Conservation (phyloP, 805 yeast genomes). For the Candida qinlingensis region DNA sequence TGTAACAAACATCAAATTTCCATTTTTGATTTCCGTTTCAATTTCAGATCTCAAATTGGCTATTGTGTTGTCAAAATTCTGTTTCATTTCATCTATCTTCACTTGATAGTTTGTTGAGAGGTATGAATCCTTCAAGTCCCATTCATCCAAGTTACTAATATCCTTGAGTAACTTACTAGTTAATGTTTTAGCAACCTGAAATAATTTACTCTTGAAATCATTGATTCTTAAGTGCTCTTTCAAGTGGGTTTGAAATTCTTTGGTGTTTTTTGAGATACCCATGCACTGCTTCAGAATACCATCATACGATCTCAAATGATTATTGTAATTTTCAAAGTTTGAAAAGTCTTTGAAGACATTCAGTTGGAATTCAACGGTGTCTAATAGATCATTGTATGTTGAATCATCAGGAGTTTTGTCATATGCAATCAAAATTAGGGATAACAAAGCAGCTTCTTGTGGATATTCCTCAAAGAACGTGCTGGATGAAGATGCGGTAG, state of each 20-base stretch:
- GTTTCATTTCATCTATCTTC: background rate
- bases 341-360: background rate
- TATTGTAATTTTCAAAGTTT: constrained; percentile 2
- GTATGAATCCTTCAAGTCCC: constrained; percentile 4
- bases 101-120: constrained; percentile 11
- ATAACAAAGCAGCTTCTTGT: constrained; percentile 9
- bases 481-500: background rate
- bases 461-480: constrained; percentile 11
- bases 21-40: constrained; percentile 1
- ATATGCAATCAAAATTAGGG: constrained; percentile 6
- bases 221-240: background rate
- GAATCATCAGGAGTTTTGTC: constrained; percentile 1
- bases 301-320: constrained; percentile 3
- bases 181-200: constrained; percentile 6
- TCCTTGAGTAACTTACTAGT: constrained; percentile 6
- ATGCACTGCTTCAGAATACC: background rate
- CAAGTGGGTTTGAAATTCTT: constrained; percentile 1
- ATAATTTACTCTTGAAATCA: constrained; percentile 3
- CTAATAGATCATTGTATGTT: constrained; percentile 3
- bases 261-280: background rate
- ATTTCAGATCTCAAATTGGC: background rate
- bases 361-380: background rate
- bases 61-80: background rate
- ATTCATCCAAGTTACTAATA: background rate
- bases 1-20: background rate